Evolutionary conservation across 2,329 filamentous ascomycete species (phyloP).

Genomic region (Plenodomus tracheiphilus): DNA sequence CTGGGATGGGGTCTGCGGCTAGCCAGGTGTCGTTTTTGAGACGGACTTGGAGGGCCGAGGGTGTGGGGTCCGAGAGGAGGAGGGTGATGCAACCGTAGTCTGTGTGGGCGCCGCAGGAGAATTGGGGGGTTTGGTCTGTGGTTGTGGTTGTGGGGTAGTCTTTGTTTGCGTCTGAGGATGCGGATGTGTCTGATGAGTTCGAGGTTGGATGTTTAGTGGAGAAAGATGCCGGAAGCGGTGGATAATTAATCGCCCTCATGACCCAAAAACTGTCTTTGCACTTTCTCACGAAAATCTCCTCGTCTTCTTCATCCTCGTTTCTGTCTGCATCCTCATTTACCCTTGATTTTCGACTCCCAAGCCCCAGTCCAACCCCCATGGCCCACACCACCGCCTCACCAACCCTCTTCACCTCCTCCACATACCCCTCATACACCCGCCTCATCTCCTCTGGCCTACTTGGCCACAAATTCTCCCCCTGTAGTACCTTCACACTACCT

Average conservation of each 20-base stretch:
- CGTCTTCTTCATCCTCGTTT: constrained; percentile 19
- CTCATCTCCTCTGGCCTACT: constrained; percentile 31
- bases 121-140: constrained; percentile 17
- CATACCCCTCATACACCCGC: constrained; percentile 37
- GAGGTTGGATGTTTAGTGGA: not conserved
- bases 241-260: constrained; percentile 47
- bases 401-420: constrained; percentile 31
- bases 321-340: not conserved
- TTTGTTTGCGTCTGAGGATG: not conserved
- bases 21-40: constrained; percentile 51
- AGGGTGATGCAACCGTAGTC: constrained; percentile 55
- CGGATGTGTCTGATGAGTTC: not conserved
- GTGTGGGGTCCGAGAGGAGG: constrained; percentile 50
- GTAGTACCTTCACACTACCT: constrained; percentile 36
- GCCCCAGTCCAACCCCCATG: constrained; percentile 44
- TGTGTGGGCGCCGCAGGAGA: constrained; percentile 49
- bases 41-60: constrained; percentile 49
- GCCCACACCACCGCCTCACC: constrained; percentile 42
- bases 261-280: constrained; percentile 46
- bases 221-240: constrained; percentile 24
- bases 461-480: constrained; percentile 52
- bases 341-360: constrained; percentile 11
- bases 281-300: constrained; percentile 36
- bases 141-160: constrained; percentile 8
- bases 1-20: constrained; percentile 49